Evolutionary conservation across 371 early-diverging fungal genomes (phyloP).

Genomic region (Nematocida major): DNA sequence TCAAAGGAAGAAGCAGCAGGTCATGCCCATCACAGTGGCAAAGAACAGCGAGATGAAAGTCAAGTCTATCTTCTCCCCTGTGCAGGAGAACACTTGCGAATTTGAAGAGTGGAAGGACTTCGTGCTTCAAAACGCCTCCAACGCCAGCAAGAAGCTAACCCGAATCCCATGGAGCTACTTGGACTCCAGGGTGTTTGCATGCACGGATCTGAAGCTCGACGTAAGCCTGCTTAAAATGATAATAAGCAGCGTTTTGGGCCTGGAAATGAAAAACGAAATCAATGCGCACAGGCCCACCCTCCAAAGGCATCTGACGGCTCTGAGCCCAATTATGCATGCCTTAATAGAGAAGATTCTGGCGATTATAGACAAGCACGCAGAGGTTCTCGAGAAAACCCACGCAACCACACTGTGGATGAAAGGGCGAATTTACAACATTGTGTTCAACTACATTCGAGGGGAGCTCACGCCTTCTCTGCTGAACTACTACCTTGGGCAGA

Average conservation of each 20-base stretch:
- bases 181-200: slow-evolving; percentile 1
- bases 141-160: too few species aligned
- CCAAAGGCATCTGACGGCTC: not conserved
- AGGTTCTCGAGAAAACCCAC: not conserved
- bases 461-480: not conserved
- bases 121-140: not conserved
- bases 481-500: not conserved
- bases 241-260: not conserved
- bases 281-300: not conserved
- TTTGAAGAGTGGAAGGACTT: not conserved
- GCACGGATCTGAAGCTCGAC: slow-evolving; percentile 11
- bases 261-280: not conserved
- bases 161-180: not conserved
- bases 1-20: too few species aligned
- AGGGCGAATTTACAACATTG: not conserved
- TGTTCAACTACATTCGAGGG: not conserved
- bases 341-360: not conserved
- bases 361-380: not conserved
- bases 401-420: not conserved
- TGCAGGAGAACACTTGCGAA: not conserved
- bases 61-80: not conserved
- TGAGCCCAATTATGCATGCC: not conserved
- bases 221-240: not conserved
- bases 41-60: too few species aligned
- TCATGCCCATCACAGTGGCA: too few species aligned